Evolutionary conservation across 2,329 filamentous ascomycete genomes (phyloP).

Genomic region (Didymella pomorum): DNA sequence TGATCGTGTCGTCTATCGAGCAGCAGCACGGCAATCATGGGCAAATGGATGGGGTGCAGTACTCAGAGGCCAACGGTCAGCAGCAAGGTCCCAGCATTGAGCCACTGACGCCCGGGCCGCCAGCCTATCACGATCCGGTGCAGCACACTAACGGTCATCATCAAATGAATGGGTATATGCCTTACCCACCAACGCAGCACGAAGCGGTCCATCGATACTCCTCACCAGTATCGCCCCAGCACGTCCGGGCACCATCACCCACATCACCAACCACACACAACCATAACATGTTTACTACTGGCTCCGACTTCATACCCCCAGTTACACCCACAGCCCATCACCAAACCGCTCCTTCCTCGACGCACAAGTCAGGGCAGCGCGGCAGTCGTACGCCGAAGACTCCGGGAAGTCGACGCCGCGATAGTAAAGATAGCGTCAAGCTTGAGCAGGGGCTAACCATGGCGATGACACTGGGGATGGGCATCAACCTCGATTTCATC

Average conservation of each 20-base stretch:
- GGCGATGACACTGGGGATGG: slow-evolving; percentile 29
- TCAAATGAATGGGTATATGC: slow-evolving; percentile 25
- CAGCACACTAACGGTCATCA: slow-evolving; percentile 19
- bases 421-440: slow-evolving; percentile 42
- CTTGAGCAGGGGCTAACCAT: slow-evolving; percentile 31
- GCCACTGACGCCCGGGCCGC: slow-evolving; percentile 40
- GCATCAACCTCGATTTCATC: slow-evolving; percentile 31
- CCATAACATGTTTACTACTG: slow-evolving; percentile 36
- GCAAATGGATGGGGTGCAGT: slow-evolving; percentile 13
- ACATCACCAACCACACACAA: slow-evolving; percentile 27
- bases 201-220: slow-evolving; percentile 25
- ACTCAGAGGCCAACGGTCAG: slow-evolving; percentile 16
- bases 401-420: slow-evolving; percentile 28
- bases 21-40: slow-evolving; percentile 27
- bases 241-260: slow-evolving; percentile 26
- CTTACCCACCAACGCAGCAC: slow-evolving; percentile 16
- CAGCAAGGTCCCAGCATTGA: slow-evolving; percentile 33
- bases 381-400: slow-evolving; percentile 44
- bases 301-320: slow-evolving; percentile 36
- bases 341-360: slow-evolving; percentile 23
- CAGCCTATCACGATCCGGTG: slow-evolving; percentile 13
- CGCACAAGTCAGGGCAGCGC: slow-evolving; percentile 32
- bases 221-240: slow-evolving; percentile 33
- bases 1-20: slow-evolving; percentile 48
- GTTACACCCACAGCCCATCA: slow-evolving; percentile 14